Percentiles rank a stretch among this genome's conserved stretches.
Conservation (phyloP, 2,329 filamentous ascomycete species). For the Colletotrichum horii region DNA sequence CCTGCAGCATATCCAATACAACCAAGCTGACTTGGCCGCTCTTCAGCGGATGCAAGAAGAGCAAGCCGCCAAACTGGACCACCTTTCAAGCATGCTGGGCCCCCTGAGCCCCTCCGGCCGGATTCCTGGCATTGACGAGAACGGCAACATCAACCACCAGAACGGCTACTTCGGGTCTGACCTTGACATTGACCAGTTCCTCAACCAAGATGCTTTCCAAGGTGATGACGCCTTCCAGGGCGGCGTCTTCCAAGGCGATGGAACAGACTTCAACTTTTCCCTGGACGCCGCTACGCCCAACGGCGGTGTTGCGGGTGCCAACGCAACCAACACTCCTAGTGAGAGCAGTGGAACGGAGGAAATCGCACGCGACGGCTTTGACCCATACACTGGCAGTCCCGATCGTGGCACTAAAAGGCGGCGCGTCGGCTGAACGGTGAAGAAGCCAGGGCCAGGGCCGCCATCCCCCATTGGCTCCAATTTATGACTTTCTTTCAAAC, state of each 20-base stretch:
- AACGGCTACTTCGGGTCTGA: conserved; percentile 40
- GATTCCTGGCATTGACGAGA: conserved; percentile 71
- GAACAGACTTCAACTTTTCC: conserved; percentile 57
- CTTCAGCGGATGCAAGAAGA: conserved; percentile 80
- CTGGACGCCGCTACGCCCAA: conserved; percentile 40
- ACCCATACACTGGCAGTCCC: conserved; percentile 27
- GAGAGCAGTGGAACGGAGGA: conserved; percentile 58
- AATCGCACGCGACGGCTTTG: conserved; percentile 49
- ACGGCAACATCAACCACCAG: conserved; percentile 25
- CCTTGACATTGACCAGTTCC: conserved; percentile 57
- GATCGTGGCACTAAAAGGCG: conserved; percentile 41
- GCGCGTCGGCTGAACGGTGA: conserved; percentile 29
- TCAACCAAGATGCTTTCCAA: conserved; percentile 45
- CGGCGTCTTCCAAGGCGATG: conserved; percentile 44
- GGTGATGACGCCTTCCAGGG: conserved; percentile 44
- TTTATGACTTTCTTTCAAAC: conserved; percentile 1
- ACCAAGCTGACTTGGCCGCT: conserved; percentile 77
- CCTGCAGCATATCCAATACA: conserved; percentile 69
- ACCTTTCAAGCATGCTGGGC: conserved; percentile 75
- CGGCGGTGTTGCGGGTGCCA: conserved; percentile 26
- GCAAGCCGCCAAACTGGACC: conserved; percentile 78
- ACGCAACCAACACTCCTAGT: conserved; percentile 39
- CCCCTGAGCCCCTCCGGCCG: conserved; percentile 81
- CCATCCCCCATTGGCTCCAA: neutral
- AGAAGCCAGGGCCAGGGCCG: neutral